Evolutionary conservation across 352 stramenopile species (phyloP).

Genomic region (Pythium biforme): DNA sequence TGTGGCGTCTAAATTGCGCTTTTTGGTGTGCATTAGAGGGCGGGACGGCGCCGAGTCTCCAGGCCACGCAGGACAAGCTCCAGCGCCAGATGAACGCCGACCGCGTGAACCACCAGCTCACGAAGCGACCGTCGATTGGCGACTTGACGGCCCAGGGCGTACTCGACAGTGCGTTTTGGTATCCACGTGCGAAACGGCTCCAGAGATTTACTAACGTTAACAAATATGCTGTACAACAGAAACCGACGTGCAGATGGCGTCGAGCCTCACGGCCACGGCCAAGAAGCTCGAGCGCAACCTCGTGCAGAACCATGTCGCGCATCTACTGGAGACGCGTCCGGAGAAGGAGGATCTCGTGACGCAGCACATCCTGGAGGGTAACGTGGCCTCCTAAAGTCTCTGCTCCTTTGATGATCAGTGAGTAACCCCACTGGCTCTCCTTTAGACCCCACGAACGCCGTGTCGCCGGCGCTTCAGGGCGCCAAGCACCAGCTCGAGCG

Average conservation of each 20-base stretch:
- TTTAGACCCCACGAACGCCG: slow-evolving; percentile 38
- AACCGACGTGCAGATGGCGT: slow-evolving; percentile 52
- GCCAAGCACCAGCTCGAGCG: slow-evolving; percentile 71
- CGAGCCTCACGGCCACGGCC: slow-evolving; percentile 64
- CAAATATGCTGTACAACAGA: no score
- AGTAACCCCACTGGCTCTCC: neutral
- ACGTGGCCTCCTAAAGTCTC: no score
- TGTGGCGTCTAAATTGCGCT: neutral
- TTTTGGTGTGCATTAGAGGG: slow-evolving; percentile 30
- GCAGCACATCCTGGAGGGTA: slow-evolving; percentile 72
- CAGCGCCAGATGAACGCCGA: slow-evolving; percentile 74
- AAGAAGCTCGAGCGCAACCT: slow-evolving; percentile 80
- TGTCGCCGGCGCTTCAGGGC: slow-evolving; percentile 67
- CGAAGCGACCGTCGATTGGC: slow-evolving; percentile 59
- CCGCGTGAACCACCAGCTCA: slow-evolving; percentile 70
- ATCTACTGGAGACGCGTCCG: slow-evolving; percentile 72
- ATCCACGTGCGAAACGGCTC: no score
- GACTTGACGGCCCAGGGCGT: slow-evolving; percentile 63
- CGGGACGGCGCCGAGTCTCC: slow-evolving; percentile 72
- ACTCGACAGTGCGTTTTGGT: slow-evolving; percentile 41
- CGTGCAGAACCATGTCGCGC: slow-evolving; percentile 78
- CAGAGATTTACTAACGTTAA: no score
- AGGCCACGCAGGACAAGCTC: slow-evolving; percentile 78
- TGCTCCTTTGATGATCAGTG: no score
- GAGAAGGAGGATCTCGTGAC: slow-evolving; percentile 79